Evolutionary conservation across 768 basidiomycete species (phyloP).

Genomic region (Amanita thiersii): DNA sequence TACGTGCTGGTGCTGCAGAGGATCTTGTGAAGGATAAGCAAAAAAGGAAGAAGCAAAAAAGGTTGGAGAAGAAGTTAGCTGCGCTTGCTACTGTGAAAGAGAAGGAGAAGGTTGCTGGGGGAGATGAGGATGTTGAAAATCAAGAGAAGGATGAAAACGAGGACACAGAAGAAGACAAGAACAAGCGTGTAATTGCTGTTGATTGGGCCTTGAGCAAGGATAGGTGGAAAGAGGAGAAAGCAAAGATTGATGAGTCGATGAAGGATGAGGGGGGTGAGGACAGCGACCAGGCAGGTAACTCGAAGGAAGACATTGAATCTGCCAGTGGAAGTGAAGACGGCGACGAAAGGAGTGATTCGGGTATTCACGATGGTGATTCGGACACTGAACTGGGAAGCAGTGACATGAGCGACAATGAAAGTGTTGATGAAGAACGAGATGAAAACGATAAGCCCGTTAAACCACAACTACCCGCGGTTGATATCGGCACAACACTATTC

Average conservation of each 20-base stretch:
- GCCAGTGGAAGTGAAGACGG: constrained; percentile 24
- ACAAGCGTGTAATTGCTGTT: constrained; percentile 73
- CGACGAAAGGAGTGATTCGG: constrained; percentile 33
- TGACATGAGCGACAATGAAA: constrained; percentile 32
- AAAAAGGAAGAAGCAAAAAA: constrained; percentile 54
- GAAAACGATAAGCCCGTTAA: constrained; percentile 40
- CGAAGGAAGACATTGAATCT: constrained; percentile 25
- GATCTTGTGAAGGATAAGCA: constrained; percentile 53
- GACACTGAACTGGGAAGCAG: constrained; percentile 27
- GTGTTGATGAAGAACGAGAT: constrained; percentile 22
- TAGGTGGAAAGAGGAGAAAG: constrained; percentile 79
- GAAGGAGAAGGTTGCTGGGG: constrained; percentile 25
- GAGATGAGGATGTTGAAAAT: constrained; percentile 22
- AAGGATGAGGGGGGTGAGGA: constrained; percentile 29
- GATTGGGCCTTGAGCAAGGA: constrained; percentile 97
- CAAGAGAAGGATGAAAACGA: constrained; percentile 27
- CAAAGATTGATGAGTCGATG: constrained; percentile 36
- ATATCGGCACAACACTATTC: constrained; percentile 88
- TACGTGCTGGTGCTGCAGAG: constrained; percentile 57
- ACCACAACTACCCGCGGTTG: constrained; percentile 73
- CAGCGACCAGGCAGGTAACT: no score
- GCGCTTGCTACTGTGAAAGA: constrained; percentile 27
- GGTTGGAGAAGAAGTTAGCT: constrained; percentile 44
- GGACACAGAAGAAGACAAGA: constrained; percentile 24
- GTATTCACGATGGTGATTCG: constrained; percentile 31